phyloP scores from a whole-genome alignment of 441 rosid species.

The Erysimum pusillum region DNA sequence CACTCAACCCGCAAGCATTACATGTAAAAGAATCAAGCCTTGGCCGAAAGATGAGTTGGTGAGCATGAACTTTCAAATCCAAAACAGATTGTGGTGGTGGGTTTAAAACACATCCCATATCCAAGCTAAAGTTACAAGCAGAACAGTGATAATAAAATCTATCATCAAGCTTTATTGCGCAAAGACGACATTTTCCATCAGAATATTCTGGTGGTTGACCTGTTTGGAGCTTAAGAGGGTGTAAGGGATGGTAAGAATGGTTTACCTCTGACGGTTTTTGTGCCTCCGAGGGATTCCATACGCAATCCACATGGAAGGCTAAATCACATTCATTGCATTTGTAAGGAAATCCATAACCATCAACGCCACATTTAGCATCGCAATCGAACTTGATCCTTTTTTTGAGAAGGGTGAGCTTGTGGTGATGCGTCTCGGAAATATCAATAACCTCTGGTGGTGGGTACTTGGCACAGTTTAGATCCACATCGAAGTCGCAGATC shows the following conservation, averaged over 20 bases:
- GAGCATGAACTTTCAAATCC: conserved; percentile 4
- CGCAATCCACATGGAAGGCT: too few relatives aligned
- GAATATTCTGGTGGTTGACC: background rate
- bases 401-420: too few relatives aligned
- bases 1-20: conserved; percentile 53
- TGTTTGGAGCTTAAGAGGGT: background rate
- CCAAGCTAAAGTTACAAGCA: background rate
- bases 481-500: too few relatives aligned
- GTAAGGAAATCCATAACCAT: too few relatives aligned
- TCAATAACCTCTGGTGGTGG: too few relatives aligned
- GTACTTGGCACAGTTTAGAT: too few relatives aligned
- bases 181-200: background rate
- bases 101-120: background rate
- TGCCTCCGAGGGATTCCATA: too few relatives aligned
- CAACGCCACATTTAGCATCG: too few relatives aligned
- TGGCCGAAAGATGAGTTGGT: conserved; percentile 19
- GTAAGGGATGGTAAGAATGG: background rate
- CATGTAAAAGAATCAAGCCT: conserved; percentile 13
- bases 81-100: background rate
- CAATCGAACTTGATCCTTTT: too few relatives aligned
- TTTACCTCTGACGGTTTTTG: too few relatives aligned
- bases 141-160: conserved; percentile 2
- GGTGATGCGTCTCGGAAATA: too few relatives aligned
- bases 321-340: too few relatives aligned
- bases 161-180: background rate